Conservation (phyloP, 1,139 yeast species). For the Candida smagusa region DNA sequence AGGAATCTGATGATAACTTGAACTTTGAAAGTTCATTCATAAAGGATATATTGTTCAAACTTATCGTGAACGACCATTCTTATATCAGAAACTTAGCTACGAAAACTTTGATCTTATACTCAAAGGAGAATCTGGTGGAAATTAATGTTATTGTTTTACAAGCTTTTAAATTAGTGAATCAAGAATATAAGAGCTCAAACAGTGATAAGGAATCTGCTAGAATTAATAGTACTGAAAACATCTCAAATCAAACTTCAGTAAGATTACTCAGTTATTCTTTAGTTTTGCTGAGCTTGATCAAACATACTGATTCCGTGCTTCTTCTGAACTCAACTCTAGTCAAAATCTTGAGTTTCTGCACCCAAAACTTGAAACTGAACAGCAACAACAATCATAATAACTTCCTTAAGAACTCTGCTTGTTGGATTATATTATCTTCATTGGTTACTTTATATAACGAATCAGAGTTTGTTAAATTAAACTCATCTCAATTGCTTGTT, state of each 20-base stretch:
- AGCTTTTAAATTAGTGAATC: slow-evolving; percentile 31
- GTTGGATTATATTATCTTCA: slow-evolving; percentile 80
- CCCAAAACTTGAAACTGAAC: slow-evolving; percentile 45
- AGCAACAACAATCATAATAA: slow-evolving; percentile 17
- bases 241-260: slow-evolving; percentile 20
- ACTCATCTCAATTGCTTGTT: slow-evolving; percentile 69
- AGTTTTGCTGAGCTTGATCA: slow-evolving; percentile 36
- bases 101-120: slow-evolving; percentile 30
- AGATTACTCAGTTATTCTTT: slow-evolving; percentile 34
- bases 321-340: slow-evolving; percentile 43
- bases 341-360: slow-evolving; percentile 45
- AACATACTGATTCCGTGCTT: slow-evolving; percentile 33
- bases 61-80: slow-evolving; percentile 31
- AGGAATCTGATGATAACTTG: slow-evolving; percentile 13
- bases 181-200: slow-evolving; percentile 26
- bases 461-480: slow-evolving; percentile 58
- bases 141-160: slow-evolving; percentile 35
- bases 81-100: slow-evolving; percentile 39
- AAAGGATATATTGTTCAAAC: slow-evolving; percentile 28
- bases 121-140: slow-evolving; percentile 31
- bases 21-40: slow-evolving; percentile 22
- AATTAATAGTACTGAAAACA: slow-evolving; percentile 19
- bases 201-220: slow-evolving; percentile 15
- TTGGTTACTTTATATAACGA: slow-evolving; percentile 50
- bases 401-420: slow-evolving; percentile 22